Conservation (phyloP, 306 rosid species). For the Mimosa bimucronata region DNA sequence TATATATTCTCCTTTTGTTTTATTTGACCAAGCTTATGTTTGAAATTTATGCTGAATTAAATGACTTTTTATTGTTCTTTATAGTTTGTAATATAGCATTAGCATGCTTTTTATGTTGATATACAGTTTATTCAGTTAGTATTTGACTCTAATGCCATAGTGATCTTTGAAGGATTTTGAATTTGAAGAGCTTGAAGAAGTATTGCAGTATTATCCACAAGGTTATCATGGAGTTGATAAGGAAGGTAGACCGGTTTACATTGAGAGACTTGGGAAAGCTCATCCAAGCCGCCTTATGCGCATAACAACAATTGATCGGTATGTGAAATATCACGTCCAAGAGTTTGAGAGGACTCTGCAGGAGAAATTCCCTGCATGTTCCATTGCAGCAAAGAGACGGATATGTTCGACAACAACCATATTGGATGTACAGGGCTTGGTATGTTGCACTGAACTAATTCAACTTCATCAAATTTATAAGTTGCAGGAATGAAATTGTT, state of each 20-base stretch:
- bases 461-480: constrained; percentile 10
- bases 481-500: constrained; percentile 12
- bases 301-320: constrained; percentile 83
- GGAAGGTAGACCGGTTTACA: constrained; percentile 97
- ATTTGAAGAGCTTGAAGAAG: constrained; percentile 91
- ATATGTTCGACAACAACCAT: constrained; percentile 88
- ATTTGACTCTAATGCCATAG: constrained; percentile 39
- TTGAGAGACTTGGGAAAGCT: constrained; percentile 94
- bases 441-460: constrained; percentile 47
- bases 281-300: constrained; percentile 89
- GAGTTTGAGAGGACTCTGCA: constrained; percentile 88
- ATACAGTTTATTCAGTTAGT: neutral
- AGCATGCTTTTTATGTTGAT: constrained; percentile 23
- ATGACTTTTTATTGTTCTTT: neutral
- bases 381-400: constrained; percentile 84
- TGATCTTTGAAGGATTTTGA: constrained; percentile 74
- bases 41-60: constrained; percentile 20
- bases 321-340: constrained; percentile 91
- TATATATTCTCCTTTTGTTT: neutral
- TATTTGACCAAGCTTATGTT: neutral
- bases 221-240: constrained; percentile 96
- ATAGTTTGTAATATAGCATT: constrained; percentile 15
- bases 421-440: constrained; percentile 97
- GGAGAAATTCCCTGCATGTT: constrained; percentile 95
- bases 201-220: constrained; percentile 92